Base-by-base conservation (phyloP, 2,329 filamentous ascomycete species). In the Escovopsis sp. region DNA sequence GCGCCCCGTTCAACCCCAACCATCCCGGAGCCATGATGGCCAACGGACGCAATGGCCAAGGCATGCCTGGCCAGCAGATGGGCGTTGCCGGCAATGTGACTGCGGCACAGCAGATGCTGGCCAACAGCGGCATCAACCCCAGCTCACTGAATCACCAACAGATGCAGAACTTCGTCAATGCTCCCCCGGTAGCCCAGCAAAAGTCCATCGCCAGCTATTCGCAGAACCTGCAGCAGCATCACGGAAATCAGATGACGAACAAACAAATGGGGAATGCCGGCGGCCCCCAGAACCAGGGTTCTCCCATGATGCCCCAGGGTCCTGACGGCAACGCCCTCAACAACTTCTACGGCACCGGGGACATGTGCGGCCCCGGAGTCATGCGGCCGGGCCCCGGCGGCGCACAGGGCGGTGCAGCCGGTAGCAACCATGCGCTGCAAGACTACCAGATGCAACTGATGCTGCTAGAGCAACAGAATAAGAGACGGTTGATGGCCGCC, bases 401-500 rank as follows among this genome's bases (percentile, higher is more conserved):
- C 44, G 62, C 60, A 32, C 69, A 69, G 49, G 63, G 62, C 4
- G 38, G 30, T 12, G 42, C 33, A 12, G 70, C 59, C 12, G 61
- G 61, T 32, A 82, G 80, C 61, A 89, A 86, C 57, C 83, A 88
- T 58, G 84, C 84, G 19, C 69, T 89, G 38, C 83, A 88, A 60
- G 84, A 91, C 59, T 89, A 89, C 54, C 84, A 89, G 65, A 88
- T 88, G 83, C 84, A 89, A 59, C 65, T 89, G 57, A 89, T 88
- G 84, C 64, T 88, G 40, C 71, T 89, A 12, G 84, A 89, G 62
- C 84, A 88, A 61, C 83, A 89, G 62, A 89, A 89, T 54, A 89
- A 88, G 69, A 88, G 87, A 62, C 71, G 84, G 15, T 69, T 89
- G 39, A 78, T 87, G 69, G 86, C 87, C 82, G 84, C 84, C 33